These are phyloP conservation scores for Citrullus colocynthis DNA, from an alignment of 306 rosid species.

Conservation along the genomic window DNA sequence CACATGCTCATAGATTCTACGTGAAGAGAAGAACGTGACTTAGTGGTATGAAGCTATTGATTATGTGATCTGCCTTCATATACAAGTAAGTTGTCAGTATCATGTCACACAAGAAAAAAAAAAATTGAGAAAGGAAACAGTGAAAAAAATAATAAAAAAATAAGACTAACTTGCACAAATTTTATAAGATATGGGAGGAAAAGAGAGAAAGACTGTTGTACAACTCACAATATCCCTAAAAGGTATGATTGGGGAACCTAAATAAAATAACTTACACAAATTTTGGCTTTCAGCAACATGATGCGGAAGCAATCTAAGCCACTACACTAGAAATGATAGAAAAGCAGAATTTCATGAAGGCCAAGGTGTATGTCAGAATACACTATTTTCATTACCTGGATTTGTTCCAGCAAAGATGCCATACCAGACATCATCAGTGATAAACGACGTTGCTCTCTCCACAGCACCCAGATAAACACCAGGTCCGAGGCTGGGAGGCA, in stretches of 20 bases:
- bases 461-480: conserved; percentile 98
- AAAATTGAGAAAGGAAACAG: background rate
- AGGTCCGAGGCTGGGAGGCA: conserved; percentile 98
- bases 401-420: conserved; percentile 97
- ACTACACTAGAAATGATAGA: background rate
- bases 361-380: background rate
- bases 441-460: conserved; percentile 97
- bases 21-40: background rate
- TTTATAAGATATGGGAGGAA: background rate
- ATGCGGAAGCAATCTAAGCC: background rate
- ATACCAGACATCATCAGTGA: conserved; percentile 94
- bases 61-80: background rate
- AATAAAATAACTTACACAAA: background rate
- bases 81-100: background rate
- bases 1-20: background rate
- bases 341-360: background rate
- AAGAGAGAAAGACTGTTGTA: background rate
- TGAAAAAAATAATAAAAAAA: background rate
- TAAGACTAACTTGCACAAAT: background rate
- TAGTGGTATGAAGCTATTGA: background rate
- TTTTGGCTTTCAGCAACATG: background rate
- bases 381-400: conserved; percentile 52
- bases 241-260: background rate
- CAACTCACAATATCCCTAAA: background rate
- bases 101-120: background rate